A percentile compares a stretch with the other conserved stretches of the same genome.
These are phyloP conservation scores for Xylariaceae sp. DNA, from an alignment of 2,329 filamentous ascomycete species.

Conservation along the genomic window DNA sequence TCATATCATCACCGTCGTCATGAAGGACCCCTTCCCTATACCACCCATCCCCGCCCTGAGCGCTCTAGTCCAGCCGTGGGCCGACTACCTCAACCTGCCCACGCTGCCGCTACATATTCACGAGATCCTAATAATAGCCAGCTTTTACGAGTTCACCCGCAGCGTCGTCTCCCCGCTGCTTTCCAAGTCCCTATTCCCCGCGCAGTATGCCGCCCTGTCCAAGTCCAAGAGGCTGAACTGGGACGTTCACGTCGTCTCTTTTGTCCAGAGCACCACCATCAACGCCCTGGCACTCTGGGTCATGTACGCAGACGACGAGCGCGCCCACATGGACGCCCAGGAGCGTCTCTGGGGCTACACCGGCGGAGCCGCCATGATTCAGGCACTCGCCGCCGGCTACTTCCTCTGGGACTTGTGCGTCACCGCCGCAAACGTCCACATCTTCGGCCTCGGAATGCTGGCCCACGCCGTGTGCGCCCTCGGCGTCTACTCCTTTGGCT, in stretches of 20 bases:
- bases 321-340: slow-evolving; percentile 60
- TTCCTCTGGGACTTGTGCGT: slow-evolving; percentile 79
- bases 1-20: slow-evolving; percentile 29
- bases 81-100: slow-evolving; percentile 57
- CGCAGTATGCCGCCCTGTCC: slow-evolving; percentile 59
- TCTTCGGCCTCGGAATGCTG: slow-evolving; percentile 73
- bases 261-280: slow-evolving; percentile 72
- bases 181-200: slow-evolving; percentile 58
- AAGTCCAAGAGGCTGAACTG: slow-evolving; percentile 69
- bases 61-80: slow-evolving; percentile 58
- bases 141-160: slow-evolving; percentile 67
- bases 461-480: slow-evolving; percentile 74
- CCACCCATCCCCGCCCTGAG: slow-evolving; percentile 55
- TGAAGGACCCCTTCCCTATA: slow-evolving; percentile 72
- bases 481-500: slow-evolving; percentile 71
- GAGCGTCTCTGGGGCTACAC: slow-evolving; percentile 76
- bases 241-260: slow-evolving; percentile 83
- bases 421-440: slow-evolving; percentile 61
- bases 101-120: slow-evolving; percentile 74
- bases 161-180: slow-evolving; percentile 63
- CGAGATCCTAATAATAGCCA: slow-evolving; percentile 64
- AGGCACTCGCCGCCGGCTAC: slow-evolving; percentile 74
- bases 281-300: slow-evolving; percentile 70
- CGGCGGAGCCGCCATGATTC: slow-evolving; percentile 66
- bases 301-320: slow-evolving; percentile 65